phyloP scores from a whole-genome alignment of 2,329 filamentous ascomycete species.

The Colletotrichum liriopes region DNA sequence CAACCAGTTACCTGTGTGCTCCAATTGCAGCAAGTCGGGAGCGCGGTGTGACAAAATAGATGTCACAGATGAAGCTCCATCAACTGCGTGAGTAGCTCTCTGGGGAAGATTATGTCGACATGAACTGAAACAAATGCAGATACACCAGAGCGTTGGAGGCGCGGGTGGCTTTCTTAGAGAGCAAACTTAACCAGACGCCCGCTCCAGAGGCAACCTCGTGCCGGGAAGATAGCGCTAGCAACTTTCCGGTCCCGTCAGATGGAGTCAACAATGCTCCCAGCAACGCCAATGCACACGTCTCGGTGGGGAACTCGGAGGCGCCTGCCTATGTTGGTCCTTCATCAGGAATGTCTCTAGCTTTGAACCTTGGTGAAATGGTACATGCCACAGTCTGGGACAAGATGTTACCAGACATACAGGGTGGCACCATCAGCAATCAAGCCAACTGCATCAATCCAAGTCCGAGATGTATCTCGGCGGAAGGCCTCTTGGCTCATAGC shows the following conservation, averaged over 20 bases:
- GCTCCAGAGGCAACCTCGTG: conserved; percentile 5
- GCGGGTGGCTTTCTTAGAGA: conserved; percentile 59
- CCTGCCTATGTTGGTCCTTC: conserved; percentile 61
- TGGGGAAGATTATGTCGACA: too few relatives aligned
- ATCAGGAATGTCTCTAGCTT: conserved; percentile 64
- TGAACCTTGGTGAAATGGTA: conserved; percentile 68
- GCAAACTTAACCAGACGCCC: conserved; percentile 44
- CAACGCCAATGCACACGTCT: conserved; percentile 66
- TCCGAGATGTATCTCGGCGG: conserved; percentile 50
- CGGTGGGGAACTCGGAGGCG: conserved; percentile 60
- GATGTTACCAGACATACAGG: conserved; percentile 52
- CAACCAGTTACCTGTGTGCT: conserved; percentile 60
- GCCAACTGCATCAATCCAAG: conserved; percentile 21
- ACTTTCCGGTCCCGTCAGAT: conserved; percentile 7
- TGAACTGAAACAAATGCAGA: conserved; percentile 45
- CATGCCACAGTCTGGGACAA: conserved; percentile 70
- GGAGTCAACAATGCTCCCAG: conserved; percentile 48
- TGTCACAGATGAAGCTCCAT: conserved; percentile 50
- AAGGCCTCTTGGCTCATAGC: conserved; percentile 59
- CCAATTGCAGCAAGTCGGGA: conserved; percentile 60
- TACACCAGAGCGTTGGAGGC: conserved; percentile 60
- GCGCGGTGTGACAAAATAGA: conserved; percentile 59
- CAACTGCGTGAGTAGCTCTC: conserved; percentile 24
- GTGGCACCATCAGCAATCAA: conserved; percentile 34
- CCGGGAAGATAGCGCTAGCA: conserved; percentile 8